Percentiles rank a stretch among this genome's conserved stretches.
Evolutionary conservation across 768 basidiomycete species (phyloP).

Genomic region (Pleurotus salmoneostramineus): DNA sequence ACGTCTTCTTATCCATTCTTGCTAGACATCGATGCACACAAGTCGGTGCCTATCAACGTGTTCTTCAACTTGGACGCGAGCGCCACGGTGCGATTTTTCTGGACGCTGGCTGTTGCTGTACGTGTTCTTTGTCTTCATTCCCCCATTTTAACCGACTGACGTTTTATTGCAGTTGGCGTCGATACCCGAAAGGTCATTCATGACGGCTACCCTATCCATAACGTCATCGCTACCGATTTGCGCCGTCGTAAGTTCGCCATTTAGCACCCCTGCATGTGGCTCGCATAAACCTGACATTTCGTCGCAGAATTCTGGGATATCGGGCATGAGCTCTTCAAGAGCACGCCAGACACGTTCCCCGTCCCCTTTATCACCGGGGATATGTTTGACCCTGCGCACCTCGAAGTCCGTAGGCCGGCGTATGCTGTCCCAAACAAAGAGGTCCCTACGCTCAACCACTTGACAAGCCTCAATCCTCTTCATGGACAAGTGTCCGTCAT

Average conservation of each 20-base stretch:
- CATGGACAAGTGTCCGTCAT: slow-evolving; percentile 46
- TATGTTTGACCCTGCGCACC: slow-evolving; percentile 31
- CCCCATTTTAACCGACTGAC: not conserved
- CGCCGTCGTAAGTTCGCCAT: slow-evolving; percentile 11
- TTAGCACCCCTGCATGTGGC: not conserved
- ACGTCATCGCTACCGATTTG: slow-evolving; percentile 20
- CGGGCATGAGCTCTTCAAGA: slow-evolving; percentile 42
- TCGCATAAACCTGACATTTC: not conserved
- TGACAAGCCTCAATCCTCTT: slow-evolving; percentile 23
- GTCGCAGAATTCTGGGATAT: slow-evolving; percentile 40
- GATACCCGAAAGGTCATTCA: slow-evolving; percentile 20
- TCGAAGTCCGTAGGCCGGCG: slow-evolving; percentile 18
- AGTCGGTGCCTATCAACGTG: slow-evolving; percentile 16
- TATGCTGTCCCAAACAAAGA: slow-evolving; percentile 4
- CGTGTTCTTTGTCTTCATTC: slow-evolving; percentile 4
- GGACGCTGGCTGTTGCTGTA: slow-evolving; percentile 24
- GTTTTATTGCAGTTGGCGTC: slow-evolving; percentile 15
- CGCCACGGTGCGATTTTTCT: slow-evolving; percentile 18
- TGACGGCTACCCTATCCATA: slow-evolving; percentile 20
- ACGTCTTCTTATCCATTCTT: not conserved
- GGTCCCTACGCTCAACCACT: slow-evolving; percentile 9
- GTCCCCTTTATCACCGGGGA: slow-evolving; percentile 40
- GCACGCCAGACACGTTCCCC: slow-evolving; percentile 34
- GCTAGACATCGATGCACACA: slow-evolving; percentile 17
- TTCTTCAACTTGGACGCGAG: slow-evolving; percentile 13